phyloP scores from a whole-genome alignment of 176 grass and related monocot species.

The Paspalum notatum region DNA sequence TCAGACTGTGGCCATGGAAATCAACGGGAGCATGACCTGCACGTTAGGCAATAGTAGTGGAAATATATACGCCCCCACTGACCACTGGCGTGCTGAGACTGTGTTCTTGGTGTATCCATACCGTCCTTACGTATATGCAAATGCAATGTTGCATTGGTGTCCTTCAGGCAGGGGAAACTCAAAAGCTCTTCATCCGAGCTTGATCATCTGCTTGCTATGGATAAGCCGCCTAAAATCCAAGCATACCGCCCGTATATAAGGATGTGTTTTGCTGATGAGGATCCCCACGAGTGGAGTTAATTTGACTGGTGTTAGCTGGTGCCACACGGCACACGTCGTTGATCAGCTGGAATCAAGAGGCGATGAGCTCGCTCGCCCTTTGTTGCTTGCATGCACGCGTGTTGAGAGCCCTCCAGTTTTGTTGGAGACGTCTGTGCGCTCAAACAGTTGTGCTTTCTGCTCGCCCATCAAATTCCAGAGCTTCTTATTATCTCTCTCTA shows the following conservation, averaged over 20 bases:
- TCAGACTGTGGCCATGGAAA: slow-evolving; percentile 35
- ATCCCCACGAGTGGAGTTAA: background rate
- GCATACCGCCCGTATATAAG: too few relatives aligned
- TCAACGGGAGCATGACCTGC: slow-evolving; percentile 30
- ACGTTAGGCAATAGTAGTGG: slow-evolving; percentile 27
- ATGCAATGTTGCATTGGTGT: background rate
- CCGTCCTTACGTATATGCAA: slow-evolving; percentile 29
- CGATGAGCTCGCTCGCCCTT: background rate
- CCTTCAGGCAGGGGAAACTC: background rate
- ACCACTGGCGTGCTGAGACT: slow-evolving; percentile 30
- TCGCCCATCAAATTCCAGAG: too few relatives aligned
- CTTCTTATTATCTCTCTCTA: too few relatives aligned
- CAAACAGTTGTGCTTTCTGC: too few relatives aligned
- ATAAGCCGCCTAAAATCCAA: too few relatives aligned
- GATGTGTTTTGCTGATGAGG: background rate
- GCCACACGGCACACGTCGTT: background rate
- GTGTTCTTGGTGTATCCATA: slow-evolving; percentile 14
- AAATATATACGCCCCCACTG: background rate
- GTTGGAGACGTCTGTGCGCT: background rate
- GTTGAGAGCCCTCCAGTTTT: slow-evolving; percentile 32
- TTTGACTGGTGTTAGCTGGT: background rate
- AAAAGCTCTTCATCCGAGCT: background rate
- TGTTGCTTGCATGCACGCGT: background rate
- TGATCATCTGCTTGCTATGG: too few relatives aligned
- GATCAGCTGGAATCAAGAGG: background rate